phyloP scores from a whole-genome alignment of 140 eudicot species.

The Anethum foeniculum region DNA sequence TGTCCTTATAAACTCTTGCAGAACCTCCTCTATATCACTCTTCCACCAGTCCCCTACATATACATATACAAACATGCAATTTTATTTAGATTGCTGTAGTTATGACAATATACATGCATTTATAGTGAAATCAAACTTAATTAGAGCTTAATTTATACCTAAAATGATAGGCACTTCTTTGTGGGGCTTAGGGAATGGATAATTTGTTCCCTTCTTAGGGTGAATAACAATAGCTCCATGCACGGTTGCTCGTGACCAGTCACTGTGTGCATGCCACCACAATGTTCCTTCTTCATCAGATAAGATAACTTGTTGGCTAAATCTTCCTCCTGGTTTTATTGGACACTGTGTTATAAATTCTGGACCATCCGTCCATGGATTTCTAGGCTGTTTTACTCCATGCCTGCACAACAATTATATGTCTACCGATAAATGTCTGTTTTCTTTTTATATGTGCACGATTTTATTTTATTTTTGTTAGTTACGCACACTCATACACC shows the following conservation, averaged over 20 bases:
- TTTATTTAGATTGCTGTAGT: no score
- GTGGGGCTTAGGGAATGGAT: constrained; percentile 53
- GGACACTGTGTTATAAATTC: constrained; percentile 61
- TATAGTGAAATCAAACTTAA: background rate
- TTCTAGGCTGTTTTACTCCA: constrained; percentile 51
- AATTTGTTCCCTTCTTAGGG: constrained; percentile 34
- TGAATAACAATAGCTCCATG: constrained; percentile 48
- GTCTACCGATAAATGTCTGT: no score
- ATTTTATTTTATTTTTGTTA: no score
- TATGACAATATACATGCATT: no score
- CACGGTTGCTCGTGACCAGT: constrained; percentile 67
- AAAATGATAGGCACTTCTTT: constrained; percentile 42
- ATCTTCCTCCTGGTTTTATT: constrained; percentile 40
- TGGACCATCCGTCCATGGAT: constrained; percentile 76
- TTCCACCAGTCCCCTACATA: constrained; percentile 64
- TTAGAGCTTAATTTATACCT: constrained; percentile 19
- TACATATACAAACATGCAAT: background rate
- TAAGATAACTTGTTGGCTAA: constrained; percentile 37
- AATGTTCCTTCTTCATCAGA: constrained; percentile 55
- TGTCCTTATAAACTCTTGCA: constrained; percentile 27
- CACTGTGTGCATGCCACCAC: constrained; percentile 83
- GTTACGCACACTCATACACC: no score
- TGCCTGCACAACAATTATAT: constrained; percentile 33
- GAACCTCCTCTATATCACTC: constrained; percentile 29
- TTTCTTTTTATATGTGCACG: no score